A percentile compares a stretch with the other conserved stretches of the same genome.
phyloP scores from a whole-genome alignment of 257 asterid species.

The Cordia subcordata region DNA sequence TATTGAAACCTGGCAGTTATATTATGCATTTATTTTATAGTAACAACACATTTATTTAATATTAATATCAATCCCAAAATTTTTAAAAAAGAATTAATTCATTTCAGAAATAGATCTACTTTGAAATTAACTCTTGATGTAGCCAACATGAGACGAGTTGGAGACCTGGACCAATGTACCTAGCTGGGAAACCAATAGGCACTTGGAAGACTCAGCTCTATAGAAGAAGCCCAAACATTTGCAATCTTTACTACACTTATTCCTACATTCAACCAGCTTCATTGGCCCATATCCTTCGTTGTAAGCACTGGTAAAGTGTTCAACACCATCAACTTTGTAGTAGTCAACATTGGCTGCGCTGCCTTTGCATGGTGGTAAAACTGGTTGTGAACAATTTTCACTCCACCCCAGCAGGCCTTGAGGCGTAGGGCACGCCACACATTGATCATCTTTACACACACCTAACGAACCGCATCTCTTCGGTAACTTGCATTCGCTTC shows the following conservation, averaged over 20 bases:
- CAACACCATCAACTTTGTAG: slow-evolving; percentile 31
- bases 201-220: slow-evolving; percentile 23
- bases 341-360: slow-evolving; percentile 18
- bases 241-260: slow-evolving; percentile 28
- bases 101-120: slow-evolving; percentile 2
- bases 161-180: slow-evolving; percentile 22
- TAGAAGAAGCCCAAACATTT: slow-evolving; percentile 38
- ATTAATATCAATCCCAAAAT: too few species aligned
- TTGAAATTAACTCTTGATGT: slow-evolving; percentile 23
- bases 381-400: slow-evolving; percentile 29
- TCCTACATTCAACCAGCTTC: slow-evolving; percentile 24
- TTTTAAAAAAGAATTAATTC: too few species aligned
- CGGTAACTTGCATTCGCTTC: slow-evolving; percentile 25
- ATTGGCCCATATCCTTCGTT: slow-evolving; percentile 34
- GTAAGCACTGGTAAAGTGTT: slow-evolving; percentile 31
- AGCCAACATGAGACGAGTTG: slow-evolving; percentile 22
- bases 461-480: slow-evolving; percentile 42
- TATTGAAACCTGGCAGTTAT: too few species aligned
- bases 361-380: slow-evolving; percentile 27
- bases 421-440: slow-evolving; percentile 42
- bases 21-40: too few species aligned
- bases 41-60: too few species aligned
- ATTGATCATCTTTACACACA: slow-evolving; percentile 33
- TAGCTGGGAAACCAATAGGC: slow-evolving; percentile 30
- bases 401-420: slow-evolving; percentile 45